Percentiles rank a stretch among this genome's conserved stretches.
These are phyloP conservation scores for Lentinula lateritia DNA, from an alignment of 768 basidiomycete species.

Conservation along the genomic window DNA sequence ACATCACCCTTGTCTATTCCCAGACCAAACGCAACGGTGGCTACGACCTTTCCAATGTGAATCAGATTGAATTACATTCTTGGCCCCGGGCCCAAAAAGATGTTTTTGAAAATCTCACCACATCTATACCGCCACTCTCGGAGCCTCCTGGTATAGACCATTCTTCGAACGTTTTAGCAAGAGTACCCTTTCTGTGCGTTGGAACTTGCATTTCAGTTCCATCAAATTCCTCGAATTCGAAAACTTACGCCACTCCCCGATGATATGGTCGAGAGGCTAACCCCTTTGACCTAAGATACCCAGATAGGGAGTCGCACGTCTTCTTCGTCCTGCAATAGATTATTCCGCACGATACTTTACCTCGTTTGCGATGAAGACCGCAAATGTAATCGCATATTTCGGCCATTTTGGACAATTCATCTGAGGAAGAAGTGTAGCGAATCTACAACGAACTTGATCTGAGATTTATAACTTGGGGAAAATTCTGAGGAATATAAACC, in stretches of 20 bases:
- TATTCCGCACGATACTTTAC: slow-evolving; percentile 61
- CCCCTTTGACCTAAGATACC: slow-evolving; percentile 60
- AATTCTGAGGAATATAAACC: slow-evolving; percentile 26
- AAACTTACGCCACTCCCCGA: slow-evolving; percentile 53
- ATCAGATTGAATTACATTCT: background rate
- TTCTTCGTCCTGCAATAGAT: slow-evolving; percentile 69
- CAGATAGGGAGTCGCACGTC: slow-evolving; percentile 64
- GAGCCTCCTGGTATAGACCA: slow-evolving; percentile 51
- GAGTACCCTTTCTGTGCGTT: slow-evolving; percentile 32
- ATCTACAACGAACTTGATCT: slow-evolving; percentile 34
- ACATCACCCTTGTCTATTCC: slow-evolving; percentile 84
- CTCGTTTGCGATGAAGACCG: slow-evolving; percentile 53
- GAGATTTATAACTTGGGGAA: background rate
- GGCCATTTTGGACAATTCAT: slow-evolving; percentile 50
- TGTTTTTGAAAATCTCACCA: slow-evolving; percentile 35
- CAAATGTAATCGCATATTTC: slow-evolving; percentile 65
- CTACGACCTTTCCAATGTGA: slow-evolving; percentile 47
- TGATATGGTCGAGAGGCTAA: slow-evolving; percentile 71
- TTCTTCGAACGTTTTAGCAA: slow-evolving; percentile 57
- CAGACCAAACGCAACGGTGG: slow-evolving; percentile 82
- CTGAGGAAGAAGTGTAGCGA: slow-evolving; percentile 52
- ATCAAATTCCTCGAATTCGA: background rate
- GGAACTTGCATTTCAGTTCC: background rate
- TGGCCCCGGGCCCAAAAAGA: background rate
- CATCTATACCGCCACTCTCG: slow-evolving; percentile 46